phyloP scores from a whole-genome alignment of 2,329 filamentous ascomycete genomes.

The Penicillium sp. region DNA sequence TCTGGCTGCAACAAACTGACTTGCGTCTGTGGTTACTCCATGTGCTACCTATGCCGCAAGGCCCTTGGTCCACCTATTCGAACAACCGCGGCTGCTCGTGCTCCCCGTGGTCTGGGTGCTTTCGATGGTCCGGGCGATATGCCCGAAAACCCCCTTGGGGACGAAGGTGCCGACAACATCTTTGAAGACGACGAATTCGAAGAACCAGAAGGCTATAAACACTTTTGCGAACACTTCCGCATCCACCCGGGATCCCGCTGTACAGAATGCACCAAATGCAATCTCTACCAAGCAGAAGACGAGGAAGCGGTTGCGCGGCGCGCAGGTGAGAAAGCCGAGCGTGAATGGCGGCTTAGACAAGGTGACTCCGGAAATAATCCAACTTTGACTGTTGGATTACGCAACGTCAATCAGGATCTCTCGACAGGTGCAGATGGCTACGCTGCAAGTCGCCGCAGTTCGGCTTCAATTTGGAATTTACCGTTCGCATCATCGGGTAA shows the following conservation, averaged over 20 bases:
- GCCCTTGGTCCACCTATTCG: conserved; percentile 47
- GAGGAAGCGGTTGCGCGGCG: conserved; percentile 68
- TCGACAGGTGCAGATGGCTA: conserved; percentile 18
- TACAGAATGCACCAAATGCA: conserved; percentile 75
- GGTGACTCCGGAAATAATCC: conserved; percentile 34
- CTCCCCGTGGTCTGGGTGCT: conserved; percentile 38
- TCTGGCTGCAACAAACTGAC: conserved; percentile 96
- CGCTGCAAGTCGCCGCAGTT: conserved; percentile 17
- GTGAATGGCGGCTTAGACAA: conserved; percentile 67
- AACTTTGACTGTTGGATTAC: conserved; percentile 17
- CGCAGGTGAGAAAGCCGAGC: conserved; percentile 70
- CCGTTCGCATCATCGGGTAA: conserved; percentile 21
- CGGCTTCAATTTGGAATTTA: conserved; percentile 28
- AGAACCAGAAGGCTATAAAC: conserved; percentile 73
- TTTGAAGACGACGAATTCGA: conserved; percentile 28
- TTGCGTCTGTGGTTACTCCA: conserved; percentile 92
- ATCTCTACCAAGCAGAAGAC: conserved; percentile 69
- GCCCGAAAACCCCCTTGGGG: conserved; percentile 13
- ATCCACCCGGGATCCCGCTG: conserved; percentile 74
- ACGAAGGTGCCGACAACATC: conserved; percentile 4
- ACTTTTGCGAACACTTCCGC: conserved; percentile 96
- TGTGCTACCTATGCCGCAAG: conserved; percentile 95
- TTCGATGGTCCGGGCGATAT: conserved; percentile 38
- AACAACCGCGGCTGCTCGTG: conserved; percentile 1
- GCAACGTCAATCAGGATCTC: conserved; percentile 32